Evolutionary conservation across 108 stramenopile species (phyloP), one percentile per base, ranked within the genome.

Genomic region (Cyclotella baltica): DNA sequence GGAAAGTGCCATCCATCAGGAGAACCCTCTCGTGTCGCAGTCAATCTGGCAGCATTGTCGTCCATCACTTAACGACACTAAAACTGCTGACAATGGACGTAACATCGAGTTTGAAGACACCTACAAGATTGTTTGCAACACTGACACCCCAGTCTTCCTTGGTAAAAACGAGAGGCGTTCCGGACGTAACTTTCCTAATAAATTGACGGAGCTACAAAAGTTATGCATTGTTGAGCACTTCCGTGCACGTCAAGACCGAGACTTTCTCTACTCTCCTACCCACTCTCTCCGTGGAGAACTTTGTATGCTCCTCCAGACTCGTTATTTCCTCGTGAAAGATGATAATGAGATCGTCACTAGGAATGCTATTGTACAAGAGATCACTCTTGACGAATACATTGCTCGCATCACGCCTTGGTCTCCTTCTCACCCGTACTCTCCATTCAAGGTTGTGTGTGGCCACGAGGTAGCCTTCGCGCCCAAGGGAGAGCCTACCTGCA

Each of bases 1-100:
- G 33, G 77, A 78, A 25, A 71, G 62, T 22, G 62, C 63, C 15
- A 38, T 71, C 29, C 77, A 78, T 57, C 77, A 71, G 34, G 77
- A 78, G 47, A 80, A 80, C 30, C 67, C 59, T 22, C 73, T 80
- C 18, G 62, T 83, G 37, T 25, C 38, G 29, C 82, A 83, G 34
- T 69, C 47, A 9, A 74, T 83, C 20, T 83, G 82, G 82, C 77
- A 83, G 48, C 73, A 78, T 29, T 83, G 82, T 52, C 64, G 82
- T 19, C 82, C 82, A 34, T 83, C 82, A 31, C 27, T 57, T 15
- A 47, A 43, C 22, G 23, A 28, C 3, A 30, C 31, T 4, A 30
- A 20, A 3, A 15, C 31, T 52, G 27, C 30, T 56, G 37, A 11
- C 20, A 20, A 9, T 36, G 38, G 15, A n/a, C 33, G 36, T 16